Evolutionary conservation across 2,329 filamentous ascomycete species (phyloP), one percentile per base, ranked within the genome.

Genomic region (Pyricularia pennisetigena): DNA sequence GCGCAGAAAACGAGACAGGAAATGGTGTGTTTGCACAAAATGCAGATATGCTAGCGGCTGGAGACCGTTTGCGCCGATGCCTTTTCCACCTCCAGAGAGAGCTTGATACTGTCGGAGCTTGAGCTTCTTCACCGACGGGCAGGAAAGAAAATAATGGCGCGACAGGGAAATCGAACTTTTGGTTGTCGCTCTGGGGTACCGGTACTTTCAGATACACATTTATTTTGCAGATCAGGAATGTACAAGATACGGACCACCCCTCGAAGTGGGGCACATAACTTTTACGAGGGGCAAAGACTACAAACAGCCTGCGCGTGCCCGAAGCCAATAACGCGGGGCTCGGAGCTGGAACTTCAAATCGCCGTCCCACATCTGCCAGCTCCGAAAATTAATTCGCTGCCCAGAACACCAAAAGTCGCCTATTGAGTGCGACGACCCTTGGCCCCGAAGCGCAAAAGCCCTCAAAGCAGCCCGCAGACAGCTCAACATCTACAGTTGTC

Each of bases 321-420:
- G 57, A 29, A 28, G 24, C 59, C 24, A 62, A 28, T 30, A 65
- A 35, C 66, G 66, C 66, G 66, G 66, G 66, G 66, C 49, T 67
- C 66, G 66, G 66, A 67, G 24, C 66, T 41, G 66, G 66, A 67
- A 63, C 54, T 67, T 67, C 66, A 67, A 67, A 49, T 63, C 32
- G 54, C 54, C 66, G 66, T 67, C 57, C 66, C 66, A 64, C 66
- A 67, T 32, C 59, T 62, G 59, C 59, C 59, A 28, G 59, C 59
- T 26, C 59, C 28, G 59, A 62, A 62, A 62, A 62, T 62, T 62
- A 62, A 28, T 28, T 28, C 28, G 23, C 14, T 28, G 24, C 23
- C 59, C 59, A 62, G 59, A 62, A 62, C 59, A 62, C 59, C 59
- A 62, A 28, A 62, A 28, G 24, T 29, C 59, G 14, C 16, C 41